A percentile compares a stretch with the other conserved stretches of the same genome.
phyloP scores from a whole-genome alignment of 2,329 filamentous ascomycete genomes.

The Aspergillus caelatus region DNA sequence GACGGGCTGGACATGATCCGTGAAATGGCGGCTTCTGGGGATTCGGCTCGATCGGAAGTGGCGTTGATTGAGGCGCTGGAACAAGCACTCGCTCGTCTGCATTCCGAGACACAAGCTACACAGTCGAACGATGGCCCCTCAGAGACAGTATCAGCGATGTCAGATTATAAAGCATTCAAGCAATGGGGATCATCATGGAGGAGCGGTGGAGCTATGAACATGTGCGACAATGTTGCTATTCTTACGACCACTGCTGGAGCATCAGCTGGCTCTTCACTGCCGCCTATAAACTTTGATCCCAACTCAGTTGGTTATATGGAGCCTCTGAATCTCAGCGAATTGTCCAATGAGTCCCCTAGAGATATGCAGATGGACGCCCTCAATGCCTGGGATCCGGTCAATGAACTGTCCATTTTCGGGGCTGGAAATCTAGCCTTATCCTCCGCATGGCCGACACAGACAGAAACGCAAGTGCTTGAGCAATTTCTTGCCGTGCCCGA shows the following conservation, averaged over 20 bases:
- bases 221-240: not conserved
- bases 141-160: not conserved
- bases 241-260: not conserved
- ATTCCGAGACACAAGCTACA: constrained; percentile 5
- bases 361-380: constrained; percentile 9
- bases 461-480: constrained; percentile 25
- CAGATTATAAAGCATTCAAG: constrained; percentile 24
- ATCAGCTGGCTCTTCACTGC: not conserved
- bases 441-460: constrained; percentile 19
- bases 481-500: constrained; percentile 19
- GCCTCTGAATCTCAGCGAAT: not conserved
- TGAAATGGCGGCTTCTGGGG: constrained; percentile 34
- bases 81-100: constrained; percentile 24
- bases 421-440: constrained; percentile 14
- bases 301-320: not conserved
- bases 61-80: constrained; percentile 36
- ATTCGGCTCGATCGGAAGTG: constrained; percentile 36
- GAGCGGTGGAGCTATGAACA: not conserved
- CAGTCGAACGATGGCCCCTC: not conserved
- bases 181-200: constrained; percentile 21
- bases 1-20: constrained; percentile 34
- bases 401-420: constrained; percentile 21
- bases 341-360: not conserved
- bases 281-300: not conserved
- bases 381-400: constrained; percentile 12